These are phyloP conservation scores for Elasticomyces elasticus DNA, from an alignment of 495 filamentous ascomycete species.

Conservation along the genomic window DNA sequence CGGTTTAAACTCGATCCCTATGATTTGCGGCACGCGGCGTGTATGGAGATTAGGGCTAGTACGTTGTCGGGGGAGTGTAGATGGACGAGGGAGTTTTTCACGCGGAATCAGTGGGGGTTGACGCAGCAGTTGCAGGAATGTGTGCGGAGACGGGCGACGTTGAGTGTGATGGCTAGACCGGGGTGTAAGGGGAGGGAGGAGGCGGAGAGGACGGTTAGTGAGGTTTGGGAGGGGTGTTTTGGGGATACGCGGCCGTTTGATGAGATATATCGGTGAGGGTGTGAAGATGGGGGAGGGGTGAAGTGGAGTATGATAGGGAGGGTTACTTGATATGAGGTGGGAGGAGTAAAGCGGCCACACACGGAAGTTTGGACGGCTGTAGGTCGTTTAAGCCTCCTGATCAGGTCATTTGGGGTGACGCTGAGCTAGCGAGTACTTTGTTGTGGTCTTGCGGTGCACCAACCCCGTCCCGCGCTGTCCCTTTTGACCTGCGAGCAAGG, in stretches of 20 bases:
- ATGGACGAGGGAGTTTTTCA: slow-evolving; percentile 78
- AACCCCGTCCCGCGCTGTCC: no score
- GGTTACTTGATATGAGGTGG: no score
- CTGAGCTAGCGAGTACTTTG: no score
- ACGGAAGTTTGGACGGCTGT: no score
- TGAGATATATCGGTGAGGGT: slow-evolving; percentile 59
- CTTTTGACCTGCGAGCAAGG: no score
- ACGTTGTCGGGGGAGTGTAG: slow-evolving; percentile 89
- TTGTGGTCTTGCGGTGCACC: no score
- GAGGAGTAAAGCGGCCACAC: no score
- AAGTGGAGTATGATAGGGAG: no score
- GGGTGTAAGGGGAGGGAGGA: slow-evolving; percentile 77
- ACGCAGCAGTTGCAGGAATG: slow-evolving; percentile 91
- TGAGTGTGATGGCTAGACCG: slow-evolving; percentile 65
- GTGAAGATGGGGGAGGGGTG: background rate
- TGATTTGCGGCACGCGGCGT: slow-evolving; percentile 80
- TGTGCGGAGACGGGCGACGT: slow-evolving; percentile 66
- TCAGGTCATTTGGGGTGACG: no score
- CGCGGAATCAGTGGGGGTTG: slow-evolving; percentile 70
- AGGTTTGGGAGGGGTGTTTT: slow-evolving; percentile 97
- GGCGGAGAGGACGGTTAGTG: slow-evolving; percentile 78
- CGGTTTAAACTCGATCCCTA: slow-evolving; percentile 78
- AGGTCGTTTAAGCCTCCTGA: no score
- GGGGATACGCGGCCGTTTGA: slow-evolving; percentile 89
- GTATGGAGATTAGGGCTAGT: slow-evolving; percentile 92